phyloP scores from a whole-genome alignment of 768 basidiomycete genomes.

The Xerocomellus chrysenteron region DNA sequence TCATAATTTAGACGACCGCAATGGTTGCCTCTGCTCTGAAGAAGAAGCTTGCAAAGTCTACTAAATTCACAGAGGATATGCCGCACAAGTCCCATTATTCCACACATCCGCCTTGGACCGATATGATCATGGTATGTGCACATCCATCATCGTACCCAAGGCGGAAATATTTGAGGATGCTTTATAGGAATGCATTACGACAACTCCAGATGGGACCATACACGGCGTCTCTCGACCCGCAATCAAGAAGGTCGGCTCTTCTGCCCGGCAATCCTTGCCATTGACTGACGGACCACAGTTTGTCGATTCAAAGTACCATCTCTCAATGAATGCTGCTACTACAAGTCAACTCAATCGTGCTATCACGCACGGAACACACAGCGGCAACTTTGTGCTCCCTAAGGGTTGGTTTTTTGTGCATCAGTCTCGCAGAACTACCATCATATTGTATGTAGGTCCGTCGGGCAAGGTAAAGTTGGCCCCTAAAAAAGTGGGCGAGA shows the following conservation, averaged over 20 bases:
- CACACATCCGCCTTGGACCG: conserved; percentile 52
- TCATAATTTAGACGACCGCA: neutral
- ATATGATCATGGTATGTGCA: conserved; percentile 42
- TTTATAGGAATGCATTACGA: conserved; percentile 68
- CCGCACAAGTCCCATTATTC: conserved; percentile 36
- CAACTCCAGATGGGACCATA: conserved; percentile 62
- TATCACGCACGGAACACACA: conserved; percentile 51
- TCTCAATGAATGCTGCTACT: conserved; percentile 46
- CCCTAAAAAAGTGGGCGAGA: conserved; percentile 9
- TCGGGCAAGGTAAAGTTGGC: conserved; percentile 30
- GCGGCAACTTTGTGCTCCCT: conserved; percentile 54
- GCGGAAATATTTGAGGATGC: neutral
- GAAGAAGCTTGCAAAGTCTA: conserved; percentile 10
- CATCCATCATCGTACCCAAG: neutral
- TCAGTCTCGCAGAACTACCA: neutral
- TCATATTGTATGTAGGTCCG: conserved; percentile 14
- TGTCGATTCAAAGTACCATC: conserved; percentile 54
- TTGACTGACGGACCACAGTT: conserved; percentile 35
- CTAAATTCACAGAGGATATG: conserved; percentile 3
- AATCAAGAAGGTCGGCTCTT: conserved; percentile 70
- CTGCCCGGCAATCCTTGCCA: neutral
- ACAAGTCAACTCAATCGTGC: conserved; percentile 51
- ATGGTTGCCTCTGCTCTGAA: conserved; percentile 11
- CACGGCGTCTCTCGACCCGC: conserved; percentile 71
- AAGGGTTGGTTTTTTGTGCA: conserved; percentile 38